phyloP scores from a whole-genome alignment of 1,139 yeast genomes.

The Chernovozyma aurita region DNA sequence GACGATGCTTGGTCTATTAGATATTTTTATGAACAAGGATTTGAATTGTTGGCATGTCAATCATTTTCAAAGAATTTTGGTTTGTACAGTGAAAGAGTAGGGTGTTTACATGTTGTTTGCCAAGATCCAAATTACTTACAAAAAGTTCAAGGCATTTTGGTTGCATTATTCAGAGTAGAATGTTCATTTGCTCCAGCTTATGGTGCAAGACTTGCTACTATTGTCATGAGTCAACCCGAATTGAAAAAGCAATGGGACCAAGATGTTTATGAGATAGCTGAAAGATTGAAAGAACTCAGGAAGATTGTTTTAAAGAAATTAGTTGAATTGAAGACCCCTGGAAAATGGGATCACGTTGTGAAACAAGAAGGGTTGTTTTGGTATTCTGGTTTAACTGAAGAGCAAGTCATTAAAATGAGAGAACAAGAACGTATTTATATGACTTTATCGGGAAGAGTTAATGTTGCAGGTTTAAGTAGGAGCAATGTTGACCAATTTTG shows the following conservation, averaged over 20 bases:
- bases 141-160: constrained; percentile 23
- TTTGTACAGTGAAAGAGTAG: constrained; percentile 41
- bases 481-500: constrained; percentile 34
- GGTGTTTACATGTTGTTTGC: constrained; percentile 36
- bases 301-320: constrained; percentile 23
- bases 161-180: constrained; percentile 30
- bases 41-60: constrained; percentile 35
- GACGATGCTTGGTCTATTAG: constrained; percentile 27
- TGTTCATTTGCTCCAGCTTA: constrained; percentile 46
- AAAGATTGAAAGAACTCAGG: constrained; percentile 29
- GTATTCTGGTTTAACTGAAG: constrained; percentile 35
- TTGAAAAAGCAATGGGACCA: constrained; percentile 29
- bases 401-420: constrained; percentile 27
- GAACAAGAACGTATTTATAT: constrained; percentile 35
- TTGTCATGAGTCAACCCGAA: constrained; percentile 20
- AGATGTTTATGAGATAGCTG: constrained; percentile 27
- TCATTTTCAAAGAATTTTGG: constrained; percentile 46
- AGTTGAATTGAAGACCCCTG: constrained; percentile 34
- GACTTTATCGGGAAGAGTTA: constrained; percentile 36
- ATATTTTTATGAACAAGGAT: constrained; percentile 17
- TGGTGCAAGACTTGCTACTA: constrained; percentile 39
- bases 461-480: constrained; percentile 40
- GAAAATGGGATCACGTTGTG: constrained; percentile 36
- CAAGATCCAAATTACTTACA: constrained; percentile 12
- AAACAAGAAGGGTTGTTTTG: constrained; percentile 41